These are phyloP conservation scores for Malassezia equina DNA, from an alignment of 1,284 basidiomycete genomes.

Conservation along the genomic window DNA sequence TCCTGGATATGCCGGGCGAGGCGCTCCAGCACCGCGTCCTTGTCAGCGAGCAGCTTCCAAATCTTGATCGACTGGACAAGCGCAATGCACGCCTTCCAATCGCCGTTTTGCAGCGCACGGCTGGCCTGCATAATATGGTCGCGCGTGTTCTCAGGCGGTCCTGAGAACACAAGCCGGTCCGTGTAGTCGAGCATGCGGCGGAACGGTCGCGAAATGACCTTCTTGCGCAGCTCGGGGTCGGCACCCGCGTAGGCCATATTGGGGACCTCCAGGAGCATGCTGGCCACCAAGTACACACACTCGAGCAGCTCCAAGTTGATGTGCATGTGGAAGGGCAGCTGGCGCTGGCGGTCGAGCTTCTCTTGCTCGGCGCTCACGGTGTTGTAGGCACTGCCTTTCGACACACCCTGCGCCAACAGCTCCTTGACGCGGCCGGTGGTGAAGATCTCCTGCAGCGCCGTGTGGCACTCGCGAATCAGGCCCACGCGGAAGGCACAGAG, in stretches of 20 bases:
- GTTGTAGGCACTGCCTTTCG: slow-evolving; percentile 71
- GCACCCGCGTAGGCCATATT: slow-evolving; percentile 85
- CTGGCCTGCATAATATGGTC: slow-evolving; percentile 99
- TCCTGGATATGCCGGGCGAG: slow-evolving; percentile 94
- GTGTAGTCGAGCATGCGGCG: slow-evolving; percentile 89
- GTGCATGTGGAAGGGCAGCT: slow-evolving; percentile 99
- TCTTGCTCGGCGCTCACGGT: slow-evolving; percentile 83
- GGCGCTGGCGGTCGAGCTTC: slow-evolving; percentile 84
- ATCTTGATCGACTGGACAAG: slow-evolving; percentile 93
- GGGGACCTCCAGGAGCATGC: slow-evolving; percentile 97
- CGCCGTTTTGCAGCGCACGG: slow-evolving; percentile 88
- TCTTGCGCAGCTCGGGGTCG: slow-evolving; percentile 64
- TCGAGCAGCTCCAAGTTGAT: slow-evolving; percentile 97
- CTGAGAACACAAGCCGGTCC: slow-evolving; percentile 93
- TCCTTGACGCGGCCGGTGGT: slow-evolving; percentile 90
- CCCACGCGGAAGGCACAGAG: slow-evolving; percentile 92
- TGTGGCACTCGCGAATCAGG: slow-evolving; percentile 84
- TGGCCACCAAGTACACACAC: slow-evolving; percentile 91
- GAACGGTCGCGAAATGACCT: slow-evolving; percentile 88
- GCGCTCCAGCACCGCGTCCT: slow-evolving; percentile 80
- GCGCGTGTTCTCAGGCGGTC: slow-evolving; percentile 92
- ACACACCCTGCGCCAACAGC: slow-evolving; percentile 88
- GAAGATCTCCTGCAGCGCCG: slow-evolving; percentile 88
- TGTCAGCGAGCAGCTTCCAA: slow-evolving; percentile 86
- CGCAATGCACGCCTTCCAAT: slow-evolving; percentile 91